These are phyloP conservation scores for Cryptococcus sp. DNA, from an alignment of 1,284 basidiomycete genomes.

Conservation along the genomic window DNA sequence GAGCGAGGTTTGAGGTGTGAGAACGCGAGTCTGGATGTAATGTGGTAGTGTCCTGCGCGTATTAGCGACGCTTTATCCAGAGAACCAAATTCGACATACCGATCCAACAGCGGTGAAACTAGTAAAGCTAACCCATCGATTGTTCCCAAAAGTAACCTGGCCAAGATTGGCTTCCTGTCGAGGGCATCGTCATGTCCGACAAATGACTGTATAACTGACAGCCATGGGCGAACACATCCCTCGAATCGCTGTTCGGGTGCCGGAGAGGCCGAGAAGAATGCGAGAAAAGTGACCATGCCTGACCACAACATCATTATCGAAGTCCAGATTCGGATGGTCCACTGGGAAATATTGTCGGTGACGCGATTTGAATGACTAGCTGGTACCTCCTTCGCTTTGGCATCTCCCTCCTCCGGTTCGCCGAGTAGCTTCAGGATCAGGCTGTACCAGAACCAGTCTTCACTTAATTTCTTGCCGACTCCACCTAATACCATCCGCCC, in stretches of 20 bases:
- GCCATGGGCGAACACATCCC: constrained; percentile 6
- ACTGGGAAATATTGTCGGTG: no score
- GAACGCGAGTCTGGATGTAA: constrained; percentile 13
- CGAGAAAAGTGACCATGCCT: constrained; percentile 3
- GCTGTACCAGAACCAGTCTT: constrained; percentile 47
- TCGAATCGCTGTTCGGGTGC: neutral
- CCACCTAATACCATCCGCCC: constrained; percentile 44
- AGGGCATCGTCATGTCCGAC: constrained; percentile 16
- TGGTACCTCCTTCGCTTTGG: neutral
- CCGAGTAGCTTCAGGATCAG: constrained; percentile 24
- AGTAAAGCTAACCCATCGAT: constrained; percentile 20
- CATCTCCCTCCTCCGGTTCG: constrained; percentile 4
- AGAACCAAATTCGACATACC: constrained; percentile 13
- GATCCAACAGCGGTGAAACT: constrained; percentile 25
- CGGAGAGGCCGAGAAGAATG: constrained; percentile 10
- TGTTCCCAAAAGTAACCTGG: constrained; percentile 15
- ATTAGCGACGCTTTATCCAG: neutral
- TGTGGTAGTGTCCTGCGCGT: constrained; percentile 24
- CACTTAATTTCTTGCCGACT: constrained; percentile 36
- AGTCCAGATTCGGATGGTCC: neutral
- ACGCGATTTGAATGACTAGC: neutral
- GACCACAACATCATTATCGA: neutral
- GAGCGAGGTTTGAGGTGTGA: constrained; percentile 18
- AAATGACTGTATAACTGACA: constrained; percentile 13
- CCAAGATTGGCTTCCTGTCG: constrained; percentile 3